Conservation (phyloP, 2,329 filamentous ascomycete genomes). For the Xylariaceae sp. region DNA sequence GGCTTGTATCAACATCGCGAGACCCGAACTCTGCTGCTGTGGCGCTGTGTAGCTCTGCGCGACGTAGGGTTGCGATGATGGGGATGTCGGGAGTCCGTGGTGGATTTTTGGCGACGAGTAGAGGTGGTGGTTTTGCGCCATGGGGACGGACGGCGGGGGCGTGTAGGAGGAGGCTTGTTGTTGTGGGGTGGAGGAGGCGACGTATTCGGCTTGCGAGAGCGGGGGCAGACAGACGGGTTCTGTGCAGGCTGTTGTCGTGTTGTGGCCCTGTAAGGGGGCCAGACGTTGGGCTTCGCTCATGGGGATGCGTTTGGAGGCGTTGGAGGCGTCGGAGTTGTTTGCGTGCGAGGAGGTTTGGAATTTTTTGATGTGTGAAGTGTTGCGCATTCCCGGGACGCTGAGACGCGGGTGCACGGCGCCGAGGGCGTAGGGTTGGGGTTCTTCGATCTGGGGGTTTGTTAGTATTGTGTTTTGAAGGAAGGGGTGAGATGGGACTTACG, state of each 20-base stretch:
- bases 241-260: slow-evolving; percentile 19
- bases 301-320: slow-evolving; percentile 6
- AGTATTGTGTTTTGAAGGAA: too few relatives aligned
- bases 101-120: slow-evolving; percentile 23
- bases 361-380: slow-evolving; percentile 19
- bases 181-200: slow-evolving; percentile 15
- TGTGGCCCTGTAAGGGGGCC: slow-evolving; percentile 25
- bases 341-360: slow-evolving; percentile 22
- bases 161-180: slow-evolving; percentile 13
- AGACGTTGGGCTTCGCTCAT: slow-evolving; percentile 23
- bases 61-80: slow-evolving; percentile 18
- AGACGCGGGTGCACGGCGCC: slow-evolving; percentile 26
- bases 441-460: slow-evolving; percentile 16
- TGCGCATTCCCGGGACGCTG: slow-evolving; percentile 18
- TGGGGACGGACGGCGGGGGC: slow-evolving; percentile 1
- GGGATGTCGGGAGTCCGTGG: slow-evolving; percentile 3
- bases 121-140: not conserved
- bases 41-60: slow-evolving; percentile 14
- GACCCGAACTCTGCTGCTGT: slow-evolving; percentile 30
- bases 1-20: slow-evolving; percentile 40
- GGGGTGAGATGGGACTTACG: too few relatives aligned
- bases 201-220: slow-evolving; percentile 28
- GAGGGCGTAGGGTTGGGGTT: slow-evolving; percentile 28
- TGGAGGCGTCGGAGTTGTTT: slow-evolving; percentile 16
- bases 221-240: slow-evolving; percentile 29